Evolutionary conservation across 345 rosid genomes (phyloP).

Genomic region (Aquilaria sinensis): DNA sequence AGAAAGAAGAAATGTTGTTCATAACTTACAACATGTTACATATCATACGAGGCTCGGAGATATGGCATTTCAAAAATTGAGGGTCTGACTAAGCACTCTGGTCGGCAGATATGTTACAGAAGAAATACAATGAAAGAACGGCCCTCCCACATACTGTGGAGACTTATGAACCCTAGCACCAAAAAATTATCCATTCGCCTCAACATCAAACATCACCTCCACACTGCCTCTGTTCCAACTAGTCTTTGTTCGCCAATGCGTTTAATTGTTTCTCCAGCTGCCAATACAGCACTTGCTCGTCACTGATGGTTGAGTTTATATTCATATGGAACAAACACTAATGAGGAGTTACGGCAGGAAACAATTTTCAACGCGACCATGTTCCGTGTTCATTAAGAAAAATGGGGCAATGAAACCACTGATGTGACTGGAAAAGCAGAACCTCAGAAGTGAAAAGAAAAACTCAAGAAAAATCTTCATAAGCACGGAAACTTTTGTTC

Average conservation of each 20-base stretch:
- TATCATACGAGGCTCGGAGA: slow-evolving; percentile 22
- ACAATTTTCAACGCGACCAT: no score
- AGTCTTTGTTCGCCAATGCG: slow-evolving; percentile 31
- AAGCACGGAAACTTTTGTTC: no score
- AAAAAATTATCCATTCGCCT: neutral
- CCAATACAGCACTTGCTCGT: slow-evolving; percentile 7
- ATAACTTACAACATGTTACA: slow-evolving; percentile 30
- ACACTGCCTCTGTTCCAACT: slow-evolving; percentile 24
- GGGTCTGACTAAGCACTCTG: slow-evolving; percentile 16
- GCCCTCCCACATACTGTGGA: slow-evolving; percentile 10
- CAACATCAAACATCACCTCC: slow-evolving; percentile 5
- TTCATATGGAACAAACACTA: no score
- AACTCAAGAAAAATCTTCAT: no score
- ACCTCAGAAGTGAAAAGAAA: no score
- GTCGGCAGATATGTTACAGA: slow-evolving; percentile 31
- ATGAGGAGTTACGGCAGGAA: no score
- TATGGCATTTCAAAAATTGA: slow-evolving; percentile 47
- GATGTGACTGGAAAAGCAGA: no score
- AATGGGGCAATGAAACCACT: no score
- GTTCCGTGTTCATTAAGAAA: no score
- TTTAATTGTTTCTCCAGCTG: slow-evolving; percentile 75
- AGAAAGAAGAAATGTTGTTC: slow-evolving; percentile 6
- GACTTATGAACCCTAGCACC: slow-evolving; percentile 3
- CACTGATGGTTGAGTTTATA: no score
- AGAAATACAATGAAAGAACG: slow-evolving; percentile 18